Conservation (phyloP, 208 protist species). For the Leishmania guyanensis region DNA sequence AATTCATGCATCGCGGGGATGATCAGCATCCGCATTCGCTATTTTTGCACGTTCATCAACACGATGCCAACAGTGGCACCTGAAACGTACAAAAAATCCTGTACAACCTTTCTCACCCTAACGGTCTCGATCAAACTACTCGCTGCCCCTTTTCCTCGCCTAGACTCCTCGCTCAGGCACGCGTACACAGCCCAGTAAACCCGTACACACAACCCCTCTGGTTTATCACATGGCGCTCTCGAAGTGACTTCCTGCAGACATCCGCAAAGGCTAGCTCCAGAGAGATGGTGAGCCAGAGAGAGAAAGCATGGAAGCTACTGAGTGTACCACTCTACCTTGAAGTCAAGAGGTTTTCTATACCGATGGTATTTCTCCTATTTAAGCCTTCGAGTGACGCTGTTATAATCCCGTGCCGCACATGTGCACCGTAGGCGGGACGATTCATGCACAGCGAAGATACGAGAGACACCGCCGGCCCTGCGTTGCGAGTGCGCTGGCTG, state of each 20-base stretch:
- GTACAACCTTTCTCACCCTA: neutral
- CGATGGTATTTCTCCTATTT: neutral
- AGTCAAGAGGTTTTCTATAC: neutral
- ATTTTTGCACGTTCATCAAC: neutral
- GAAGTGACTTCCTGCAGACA: neutral
- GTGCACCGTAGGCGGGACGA: slow-evolving; percentile 29
- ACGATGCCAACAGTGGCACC: neutral
- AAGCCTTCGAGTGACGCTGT: slow-evolving; percentile 15
- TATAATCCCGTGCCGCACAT: slow-evolving; percentile 47
- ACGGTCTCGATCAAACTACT: too few species aligned
- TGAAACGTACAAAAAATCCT: neutral
- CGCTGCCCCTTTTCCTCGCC: neutral
- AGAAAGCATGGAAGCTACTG: neutral
- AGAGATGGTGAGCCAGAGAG: too few species aligned
- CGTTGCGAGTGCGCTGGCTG: neutral
- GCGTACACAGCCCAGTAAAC: neutral
- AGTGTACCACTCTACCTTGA: neutral
- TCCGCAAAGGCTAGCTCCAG: neutral
- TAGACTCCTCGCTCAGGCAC: neutral
- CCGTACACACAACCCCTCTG: neutral
- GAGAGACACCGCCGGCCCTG: neutral
- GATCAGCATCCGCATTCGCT: neutral
- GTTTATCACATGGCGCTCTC: neutral
- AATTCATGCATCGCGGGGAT: neutral
- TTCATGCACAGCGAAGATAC: slow-evolving; percentile 61